Conservation (phyloP, 148 eudicot species). For the Tetragonia tetragonoides region DNA sequence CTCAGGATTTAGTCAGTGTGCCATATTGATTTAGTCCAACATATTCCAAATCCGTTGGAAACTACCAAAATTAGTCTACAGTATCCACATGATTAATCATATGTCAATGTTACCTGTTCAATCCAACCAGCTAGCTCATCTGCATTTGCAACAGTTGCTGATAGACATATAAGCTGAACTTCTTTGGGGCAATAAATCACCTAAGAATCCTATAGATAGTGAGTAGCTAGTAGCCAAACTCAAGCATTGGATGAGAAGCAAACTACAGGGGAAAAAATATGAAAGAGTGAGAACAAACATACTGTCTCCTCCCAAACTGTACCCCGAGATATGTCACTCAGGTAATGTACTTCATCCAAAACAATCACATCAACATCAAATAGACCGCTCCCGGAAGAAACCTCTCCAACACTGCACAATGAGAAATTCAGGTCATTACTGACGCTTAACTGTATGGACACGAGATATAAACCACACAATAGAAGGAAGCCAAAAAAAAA, state of each 20-base stretch:
- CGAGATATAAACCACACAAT: not conserved
- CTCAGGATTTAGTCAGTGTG: not conserved
- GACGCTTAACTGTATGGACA: not conserved
- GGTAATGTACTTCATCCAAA: conserved; percentile 98
- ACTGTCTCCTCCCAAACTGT: conserved; percentile 99
- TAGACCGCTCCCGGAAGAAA: conserved; percentile 75
- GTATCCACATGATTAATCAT: not conserved
- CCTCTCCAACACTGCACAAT: conserved; percentile 73
- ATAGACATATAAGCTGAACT: conserved; percentile 95
- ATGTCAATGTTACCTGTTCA: conserved; percentile 59
- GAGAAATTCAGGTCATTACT: conserved; percentile 8
- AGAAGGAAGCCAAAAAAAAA: too few species aligned
- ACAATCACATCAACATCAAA: conserved; percentile 87
- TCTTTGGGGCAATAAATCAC: conserved; percentile 98
- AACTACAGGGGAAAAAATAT: not conserved
- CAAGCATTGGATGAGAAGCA: not conserved
- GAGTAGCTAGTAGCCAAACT: conserved; percentile 4
- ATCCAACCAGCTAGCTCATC: conserved; percentile 99
- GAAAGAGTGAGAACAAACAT: conserved; percentile 31
- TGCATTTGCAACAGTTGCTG: conserved; percentile 98
- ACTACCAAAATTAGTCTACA: not conserved
- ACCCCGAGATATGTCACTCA: conserved; percentile 96
- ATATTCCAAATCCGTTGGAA: not conserved
- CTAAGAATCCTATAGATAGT: conserved; percentile 33
- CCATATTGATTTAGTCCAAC: not conserved